A percentile compares a stretch with the other conserved stretches of the same genome.
These are phyloP conservation scores for Carex pumila DNA, from an alignment of 176 grass and related monocot species.

Conservation along the genomic window DNA sequence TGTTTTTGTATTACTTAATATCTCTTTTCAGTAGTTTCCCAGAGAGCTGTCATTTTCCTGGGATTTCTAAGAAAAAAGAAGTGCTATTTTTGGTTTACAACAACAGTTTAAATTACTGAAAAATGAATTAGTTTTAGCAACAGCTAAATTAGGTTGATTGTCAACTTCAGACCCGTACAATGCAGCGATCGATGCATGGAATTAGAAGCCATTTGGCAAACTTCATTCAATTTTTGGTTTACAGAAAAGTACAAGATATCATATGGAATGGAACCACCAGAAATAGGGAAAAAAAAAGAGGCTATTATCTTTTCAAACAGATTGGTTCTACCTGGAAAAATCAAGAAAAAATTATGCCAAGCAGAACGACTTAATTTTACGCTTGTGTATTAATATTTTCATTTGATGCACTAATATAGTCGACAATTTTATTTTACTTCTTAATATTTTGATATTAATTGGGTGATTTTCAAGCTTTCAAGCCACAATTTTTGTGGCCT, in stretches of 20 bases:
- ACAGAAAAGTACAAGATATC: background rate
- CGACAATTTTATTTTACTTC: background rate
- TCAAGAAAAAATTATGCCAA: background rate
- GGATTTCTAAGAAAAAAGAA: no score
- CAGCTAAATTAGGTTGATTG: background rate
- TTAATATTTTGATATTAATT: background rate
- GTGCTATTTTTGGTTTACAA: no score
- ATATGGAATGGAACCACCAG: background rate
- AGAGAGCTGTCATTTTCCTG: no score
- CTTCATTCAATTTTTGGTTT: background rate
- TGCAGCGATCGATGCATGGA: background rate
- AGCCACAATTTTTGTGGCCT: background rate
- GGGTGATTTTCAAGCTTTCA: background rate
- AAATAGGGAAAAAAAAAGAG: background rate
- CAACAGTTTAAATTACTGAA: no score
- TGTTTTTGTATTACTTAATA: no score
- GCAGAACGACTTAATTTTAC: background rate
- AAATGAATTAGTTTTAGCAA: no score
- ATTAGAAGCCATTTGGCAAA: background rate
- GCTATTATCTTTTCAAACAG: background rate
- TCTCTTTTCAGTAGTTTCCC: no score
- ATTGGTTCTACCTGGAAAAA: background rate
- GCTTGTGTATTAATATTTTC: background rate
- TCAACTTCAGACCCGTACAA: background rate
- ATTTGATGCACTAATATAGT: background rate